Evolutionary conservation across 441 rosid genomes (phyloP), one percentile per base, ranked within the genome.

Genomic region (Cnidoscolus chayamansa): DNA sequence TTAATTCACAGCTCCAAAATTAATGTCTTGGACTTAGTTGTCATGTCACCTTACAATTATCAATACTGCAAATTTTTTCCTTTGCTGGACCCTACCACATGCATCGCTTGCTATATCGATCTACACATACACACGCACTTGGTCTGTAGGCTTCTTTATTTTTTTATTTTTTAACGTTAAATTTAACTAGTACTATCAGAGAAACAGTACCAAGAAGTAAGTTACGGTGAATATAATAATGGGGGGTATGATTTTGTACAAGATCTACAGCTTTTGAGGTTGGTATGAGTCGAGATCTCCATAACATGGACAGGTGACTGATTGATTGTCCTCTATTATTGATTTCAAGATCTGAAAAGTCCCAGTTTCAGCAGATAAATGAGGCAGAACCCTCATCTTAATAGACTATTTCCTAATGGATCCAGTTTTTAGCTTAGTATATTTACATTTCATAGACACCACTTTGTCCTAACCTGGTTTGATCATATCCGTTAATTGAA

Each of bases 41-140:
- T 25, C 25, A 25, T 62, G 17, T 16, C 49, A 35, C 1, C 4
- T 3, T 3, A 66, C 13, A 0, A 4, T 67, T 30, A 10, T 1
- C 55, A 55, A 68, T 54, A 40, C 45, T 17, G 49, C 32, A 12
- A 54, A 2, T 30, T 7, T 31, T 60, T 17, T n/a, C 31, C n/a
- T 49, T 3, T n/a, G 59, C 8, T 62, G 67, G 68, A 32, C 56
- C 55, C 75, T 20, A 4, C 70, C 75, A 72, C 75, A 64, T 55
- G 75, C 25, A 45, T 17, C 75, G 55, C 70, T 15, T 55, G 70
- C 17, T 1, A 61, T n/a, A 49, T 31, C 12, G 11, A 30, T 47
- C 45, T 10, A 70, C 30, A 4, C 2, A 2, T 35, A 35, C 25
- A 25, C 25, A 25, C 25, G 25, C 25, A 25, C 25, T 25, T 25